Conservation (phyloP, 257 asterid species). For the Scutellaria galericulata region DNA sequence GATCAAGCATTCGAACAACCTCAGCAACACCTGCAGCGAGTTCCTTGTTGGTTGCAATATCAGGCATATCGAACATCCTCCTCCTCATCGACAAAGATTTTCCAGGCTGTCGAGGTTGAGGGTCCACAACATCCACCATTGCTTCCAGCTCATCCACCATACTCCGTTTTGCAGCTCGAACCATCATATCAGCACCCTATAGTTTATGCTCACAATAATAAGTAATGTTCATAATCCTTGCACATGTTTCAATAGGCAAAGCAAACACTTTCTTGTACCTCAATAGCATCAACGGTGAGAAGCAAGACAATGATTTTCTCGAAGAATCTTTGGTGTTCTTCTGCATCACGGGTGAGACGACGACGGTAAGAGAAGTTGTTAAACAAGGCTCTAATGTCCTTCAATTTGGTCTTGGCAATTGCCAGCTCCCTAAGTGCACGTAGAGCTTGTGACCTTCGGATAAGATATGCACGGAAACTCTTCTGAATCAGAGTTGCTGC, state of each 20-base stretch:
- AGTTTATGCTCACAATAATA: neutral
- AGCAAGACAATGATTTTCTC: slow-evolving; percentile 90
- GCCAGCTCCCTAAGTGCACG: slow-evolving; percentile 93
- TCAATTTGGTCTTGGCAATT: slow-evolving; percentile 84
- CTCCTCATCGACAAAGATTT: slow-evolving; percentile 60
- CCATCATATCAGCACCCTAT: slow-evolving; percentile 87
- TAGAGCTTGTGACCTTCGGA: slow-evolving; percentile 80
- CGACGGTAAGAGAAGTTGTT: slow-evolving; percentile 92
- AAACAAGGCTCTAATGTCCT: slow-evolving; percentile 85
- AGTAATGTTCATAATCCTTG: neutral
- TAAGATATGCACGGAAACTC: slow-evolving; percentile 75
- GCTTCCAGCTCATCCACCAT: slow-evolving; percentile 94
- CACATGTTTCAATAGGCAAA: slow-evolving; percentile 6
- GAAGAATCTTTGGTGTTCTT: slow-evolving; percentile 86
- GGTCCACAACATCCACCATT: slow-evolving; percentile 94
- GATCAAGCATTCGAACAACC: slow-evolving; percentile 81
- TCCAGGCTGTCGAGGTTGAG: slow-evolving; percentile 57
- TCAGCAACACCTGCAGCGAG: slow-evolving; percentile 92
- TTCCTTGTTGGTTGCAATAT: slow-evolving; percentile 65
- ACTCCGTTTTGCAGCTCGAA: slow-evolving; percentile 71
- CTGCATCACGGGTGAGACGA: slow-evolving; percentile 68
- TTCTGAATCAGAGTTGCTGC: slow-evolving; percentile 77
- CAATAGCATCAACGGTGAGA: slow-evolving; percentile 93
- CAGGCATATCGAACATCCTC: slow-evolving; percentile 96
- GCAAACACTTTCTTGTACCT: slow-evolving; percentile 50